phyloP scores from a whole-genome alignment of 805 yeast genomes.

The Myxozyma udenii region DNA sequence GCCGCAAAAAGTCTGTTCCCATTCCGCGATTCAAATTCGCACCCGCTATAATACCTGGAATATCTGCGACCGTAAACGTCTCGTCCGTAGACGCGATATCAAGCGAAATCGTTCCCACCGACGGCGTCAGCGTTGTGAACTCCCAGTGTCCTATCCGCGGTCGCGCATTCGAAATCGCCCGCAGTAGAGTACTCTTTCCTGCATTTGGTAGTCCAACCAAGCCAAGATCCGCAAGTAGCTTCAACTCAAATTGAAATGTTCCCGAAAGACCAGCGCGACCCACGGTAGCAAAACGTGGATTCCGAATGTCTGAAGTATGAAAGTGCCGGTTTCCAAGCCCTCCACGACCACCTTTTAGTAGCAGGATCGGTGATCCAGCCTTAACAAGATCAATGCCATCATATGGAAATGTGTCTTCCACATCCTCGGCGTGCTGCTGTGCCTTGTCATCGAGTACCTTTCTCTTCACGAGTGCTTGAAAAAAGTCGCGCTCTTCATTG shows the following conservation, averaged over 20 bases:
- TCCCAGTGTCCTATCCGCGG: slow-evolving; percentile 97
- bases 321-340: slow-evolving; percentile 98
- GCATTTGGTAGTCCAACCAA: slow-evolving; percentile 95
- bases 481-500: slow-evolving; percentile 64
- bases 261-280: slow-evolving; percentile 72
- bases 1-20: slow-evolving; percentile 90
- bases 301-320: slow-evolving; percentile 73
- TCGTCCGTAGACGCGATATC: slow-evolving; percentile 52
- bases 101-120: slow-evolving; percentile 78
- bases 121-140: slow-evolving; percentile 89
- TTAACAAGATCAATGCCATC: slow-evolving; percentile 72
- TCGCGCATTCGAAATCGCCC: slow-evolving; percentile 83
- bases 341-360: slow-evolving; percentile 84
- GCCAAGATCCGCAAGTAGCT: slow-evolving; percentile 87
- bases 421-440: slow-evolving; percentile 54
- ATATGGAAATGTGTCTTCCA: slow-evolving; percentile 69
- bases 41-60: slow-evolving; percentile 91
- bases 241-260: slow-evolving; percentile 74
- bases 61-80: slow-evolving; percentile 91
- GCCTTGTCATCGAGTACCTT: slow-evolving; percentile 65
- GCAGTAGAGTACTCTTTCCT: slow-evolving; percentile 84
- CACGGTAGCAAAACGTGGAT: slow-evolving; percentile 80
- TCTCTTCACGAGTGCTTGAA: slow-evolving; percentile 57
- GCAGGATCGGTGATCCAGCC: slow-evolving; percentile 61
- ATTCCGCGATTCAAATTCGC: slow-evolving; percentile 81